These are phyloP conservation scores for Apiospora arundinis DNA, from an alignment of 2,329 filamentous ascomycete species.

Conservation along the genomic window DNA sequence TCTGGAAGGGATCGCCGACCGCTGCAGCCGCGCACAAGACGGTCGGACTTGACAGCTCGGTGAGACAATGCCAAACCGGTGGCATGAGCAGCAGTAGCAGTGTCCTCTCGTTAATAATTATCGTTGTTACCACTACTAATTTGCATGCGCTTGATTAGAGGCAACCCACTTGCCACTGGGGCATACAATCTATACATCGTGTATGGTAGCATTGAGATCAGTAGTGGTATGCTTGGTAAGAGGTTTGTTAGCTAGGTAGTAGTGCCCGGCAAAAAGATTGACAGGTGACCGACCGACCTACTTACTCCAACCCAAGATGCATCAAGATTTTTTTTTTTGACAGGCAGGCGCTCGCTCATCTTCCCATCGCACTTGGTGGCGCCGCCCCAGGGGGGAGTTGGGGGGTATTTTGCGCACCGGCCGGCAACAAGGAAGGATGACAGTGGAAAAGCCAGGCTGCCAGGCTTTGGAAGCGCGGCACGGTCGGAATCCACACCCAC, in stretches of 20 bases:
- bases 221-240: not conserved
- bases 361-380: not conserved
- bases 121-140: not conserved
- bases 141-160: slow-evolving; percentile 3
- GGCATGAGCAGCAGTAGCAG: not conserved
- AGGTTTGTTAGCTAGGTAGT: not conserved
- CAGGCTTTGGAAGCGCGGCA: not conserved
- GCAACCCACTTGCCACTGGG: slow-evolving; percentile 1
- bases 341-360: not conserved
- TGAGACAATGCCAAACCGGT: slow-evolving; percentile 16
- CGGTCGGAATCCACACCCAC: not conserved
- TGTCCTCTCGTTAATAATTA: not conserved
- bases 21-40: slow-evolving; percentile 12
- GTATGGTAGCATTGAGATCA: not conserved
- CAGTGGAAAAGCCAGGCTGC: not conserved
- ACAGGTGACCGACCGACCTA: no score
- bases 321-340: not conserved
- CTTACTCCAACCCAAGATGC: not conserved
- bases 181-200: not conserved
- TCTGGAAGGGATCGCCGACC: slow-evolving; percentile 18
- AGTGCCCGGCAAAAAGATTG: not conserved
- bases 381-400: slow-evolving; percentile 8
- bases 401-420: not conserved
- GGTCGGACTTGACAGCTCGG: slow-evolving; percentile 17
- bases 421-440: slow-evolving; percentile 8